A percentile compares a stretch with the other conserved stretches of the same genome.
Evolutionary conservation across 345 rosid species (phyloP).

Genomic region (Viola odorata): DNA sequence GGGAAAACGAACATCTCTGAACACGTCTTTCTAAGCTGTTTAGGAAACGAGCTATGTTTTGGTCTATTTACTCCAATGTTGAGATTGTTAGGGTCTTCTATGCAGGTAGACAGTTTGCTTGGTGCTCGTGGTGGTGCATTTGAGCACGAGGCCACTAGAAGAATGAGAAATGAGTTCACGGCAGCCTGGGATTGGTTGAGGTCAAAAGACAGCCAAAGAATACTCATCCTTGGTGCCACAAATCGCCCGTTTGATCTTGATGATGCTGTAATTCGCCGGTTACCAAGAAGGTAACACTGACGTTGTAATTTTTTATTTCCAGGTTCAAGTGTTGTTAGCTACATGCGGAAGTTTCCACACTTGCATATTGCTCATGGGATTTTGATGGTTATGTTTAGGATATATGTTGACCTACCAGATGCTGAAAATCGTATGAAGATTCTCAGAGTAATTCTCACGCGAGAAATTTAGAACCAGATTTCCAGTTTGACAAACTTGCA

Average conservation of each 20-base stretch:
- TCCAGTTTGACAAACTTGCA: conserved; percentile 67
- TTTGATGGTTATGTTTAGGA: conserved; percentile 37
- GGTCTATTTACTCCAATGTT: not conserved
- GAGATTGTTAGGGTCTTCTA: not conserved
- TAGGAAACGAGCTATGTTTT: no score
- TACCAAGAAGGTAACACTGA: conserved; percentile 74
- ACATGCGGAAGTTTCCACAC: not conserved
- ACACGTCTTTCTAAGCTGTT: no score
- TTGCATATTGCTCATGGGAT: conserved; percentile 12
- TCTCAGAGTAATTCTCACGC: conserved; percentile 62
- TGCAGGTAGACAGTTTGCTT: conserved; percentile 88
- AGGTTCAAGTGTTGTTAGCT: not conserved
- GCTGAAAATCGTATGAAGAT: conserved; percentile 86
- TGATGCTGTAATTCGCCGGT: conserved; percentile 94
- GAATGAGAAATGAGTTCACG: conserved; percentile 99
- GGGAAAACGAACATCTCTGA: no score
- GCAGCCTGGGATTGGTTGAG: conserved; percentile 99
- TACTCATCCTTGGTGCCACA: conserved; percentile 95
- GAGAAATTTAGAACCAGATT: conserved; percentile 55
- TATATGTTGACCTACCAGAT: conserved; percentile 94
- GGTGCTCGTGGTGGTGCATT: conserved; percentile 97
- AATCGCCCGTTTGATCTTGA: conserved; percentile 99
- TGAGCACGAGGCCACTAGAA: conserved; percentile 96
- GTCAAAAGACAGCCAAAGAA: conserved; percentile 90
- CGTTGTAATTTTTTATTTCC: not conserved